phyloP scores from a whole-genome alignment of 2,329 filamentous ascomycete species.

The Trichoderma pleuroti region DNA sequence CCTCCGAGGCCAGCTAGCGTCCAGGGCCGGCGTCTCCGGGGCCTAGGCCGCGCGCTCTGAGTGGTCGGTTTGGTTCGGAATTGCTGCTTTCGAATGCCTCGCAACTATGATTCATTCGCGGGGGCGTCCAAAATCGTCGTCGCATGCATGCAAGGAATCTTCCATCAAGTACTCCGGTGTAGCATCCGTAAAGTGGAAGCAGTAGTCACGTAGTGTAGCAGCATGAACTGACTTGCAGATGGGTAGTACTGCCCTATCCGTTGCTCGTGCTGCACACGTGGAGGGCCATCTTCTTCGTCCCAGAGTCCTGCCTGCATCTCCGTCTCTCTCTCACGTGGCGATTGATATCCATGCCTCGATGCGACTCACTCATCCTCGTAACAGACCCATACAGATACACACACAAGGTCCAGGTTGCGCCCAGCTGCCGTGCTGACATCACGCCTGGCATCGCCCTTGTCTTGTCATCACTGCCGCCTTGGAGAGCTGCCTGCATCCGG shows the following conservation, averaged over 20 bases:
- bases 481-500: background rate
- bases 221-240: background rate
- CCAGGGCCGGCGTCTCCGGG: background rate
- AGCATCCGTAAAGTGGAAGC: background rate
- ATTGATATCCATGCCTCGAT: background rate
- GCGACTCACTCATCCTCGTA: background rate
- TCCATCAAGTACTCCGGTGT: background rate
- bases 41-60: background rate
- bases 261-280: background rate
- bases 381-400: background rate
- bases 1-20: background rate
- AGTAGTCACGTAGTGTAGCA: background rate
- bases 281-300: background rate
- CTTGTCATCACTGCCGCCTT: background rate
- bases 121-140: background rate
- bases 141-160: background rate
- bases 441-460: background rate
- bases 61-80: background rate
- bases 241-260: background rate
- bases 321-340: background rate
- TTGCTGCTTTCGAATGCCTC: background rate
- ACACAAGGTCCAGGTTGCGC: background rate
- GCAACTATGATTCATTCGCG: background rate
- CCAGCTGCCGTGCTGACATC: background rate
- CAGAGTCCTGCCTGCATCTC: background rate